A percentile compares a stretch with the other conserved stretches of the same genome.
phyloP scores from a whole-genome alignment of 129 eudicot species.

The Flaveria ramosissima region DNA sequence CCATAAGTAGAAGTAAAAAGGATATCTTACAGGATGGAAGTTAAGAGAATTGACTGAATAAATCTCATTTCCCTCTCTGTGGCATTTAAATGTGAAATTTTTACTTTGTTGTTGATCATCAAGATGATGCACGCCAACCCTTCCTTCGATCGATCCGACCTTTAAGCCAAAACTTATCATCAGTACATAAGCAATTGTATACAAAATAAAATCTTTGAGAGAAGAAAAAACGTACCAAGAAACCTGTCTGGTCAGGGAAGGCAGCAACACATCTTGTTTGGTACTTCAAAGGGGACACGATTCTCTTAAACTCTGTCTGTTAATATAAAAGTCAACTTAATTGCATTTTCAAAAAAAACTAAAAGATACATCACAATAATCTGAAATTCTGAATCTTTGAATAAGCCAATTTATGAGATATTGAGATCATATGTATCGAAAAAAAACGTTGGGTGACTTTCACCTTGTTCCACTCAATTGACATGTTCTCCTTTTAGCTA shows the following conservation, averaged over 20 bases:
- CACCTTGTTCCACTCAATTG: background rate
- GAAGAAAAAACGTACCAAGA: constrained; percentile 54
- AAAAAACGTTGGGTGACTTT: background rate
- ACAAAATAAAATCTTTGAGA: background rate
- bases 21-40: constrained; percentile 89
- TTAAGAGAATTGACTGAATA: constrained; percentile 87
- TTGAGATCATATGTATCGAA: background rate
- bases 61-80: constrained; percentile 79
- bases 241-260: constrained; percentile 95
- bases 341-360: background rate
- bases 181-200: background rate
- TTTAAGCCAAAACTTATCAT: constrained; percentile 33
- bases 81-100: constrained; percentile 96
- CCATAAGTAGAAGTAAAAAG: constrained; percentile 3
- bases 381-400: background rate
- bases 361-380: background rate
- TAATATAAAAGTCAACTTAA: constrained; percentile 3
- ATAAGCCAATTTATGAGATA: background rate
- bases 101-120: constrained; percentile 79
- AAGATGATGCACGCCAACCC: constrained; percentile 96
- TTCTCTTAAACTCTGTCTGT: constrained; percentile 85
- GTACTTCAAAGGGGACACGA: constrained; percentile 78
- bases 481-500: background rate
- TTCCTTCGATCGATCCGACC: constrained; percentile 99
- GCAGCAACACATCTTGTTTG: constrained; percentile 98